Evolutionary conservation across 805 yeast species (phyloP).

Genomic region (Ogataea henricii): DNA sequence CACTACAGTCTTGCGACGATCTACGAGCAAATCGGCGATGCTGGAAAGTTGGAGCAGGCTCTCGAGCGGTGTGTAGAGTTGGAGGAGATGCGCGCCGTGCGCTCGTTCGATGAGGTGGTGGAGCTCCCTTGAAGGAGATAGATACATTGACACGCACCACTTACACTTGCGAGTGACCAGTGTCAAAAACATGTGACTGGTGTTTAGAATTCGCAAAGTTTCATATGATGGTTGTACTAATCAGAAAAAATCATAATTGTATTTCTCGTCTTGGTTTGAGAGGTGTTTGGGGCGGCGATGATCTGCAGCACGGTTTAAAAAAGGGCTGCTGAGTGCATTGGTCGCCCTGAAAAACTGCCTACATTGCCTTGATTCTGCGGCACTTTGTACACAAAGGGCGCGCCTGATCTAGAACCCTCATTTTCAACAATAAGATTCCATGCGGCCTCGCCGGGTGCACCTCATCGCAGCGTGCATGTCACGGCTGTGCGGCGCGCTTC

Average conservation of each 20-base stretch:
- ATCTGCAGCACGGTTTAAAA: neutral
- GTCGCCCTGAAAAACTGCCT: neutral
- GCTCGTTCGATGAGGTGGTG: slow-evolving; percentile 28
- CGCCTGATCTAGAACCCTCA: neutral
- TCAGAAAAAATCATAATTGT: too few relatives aligned
- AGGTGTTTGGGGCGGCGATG: neutral
- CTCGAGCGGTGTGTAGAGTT: slow-evolving; percentile 66
- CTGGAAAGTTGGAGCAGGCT: slow-evolving; percentile 45
- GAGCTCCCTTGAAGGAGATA: neutral
- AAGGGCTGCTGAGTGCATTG: neutral
- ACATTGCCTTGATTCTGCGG: neutral
- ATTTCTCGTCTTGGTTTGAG: neutral
- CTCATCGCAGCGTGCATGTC: neutral
- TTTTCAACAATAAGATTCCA: neutral
- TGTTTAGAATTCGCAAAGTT: neutral
- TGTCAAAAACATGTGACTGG: too few relatives aligned
- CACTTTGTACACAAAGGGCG: neutral
- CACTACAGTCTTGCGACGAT: slow-evolving; percentile 70
- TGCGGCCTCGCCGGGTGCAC: neutral
- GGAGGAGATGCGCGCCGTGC: slow-evolving; percentile 61
- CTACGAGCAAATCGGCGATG: slow-evolving; percentile 61
- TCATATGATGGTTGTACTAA: too few relatives aligned
- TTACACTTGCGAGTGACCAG: too few relatives aligned
- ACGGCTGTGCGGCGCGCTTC: neutral
- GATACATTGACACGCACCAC: too few relatives aligned